Evolutionary conservation across 2,329 filamentous ascomycete genomes (phyloP).

Genomic region (Fusarium hostae): DNA sequence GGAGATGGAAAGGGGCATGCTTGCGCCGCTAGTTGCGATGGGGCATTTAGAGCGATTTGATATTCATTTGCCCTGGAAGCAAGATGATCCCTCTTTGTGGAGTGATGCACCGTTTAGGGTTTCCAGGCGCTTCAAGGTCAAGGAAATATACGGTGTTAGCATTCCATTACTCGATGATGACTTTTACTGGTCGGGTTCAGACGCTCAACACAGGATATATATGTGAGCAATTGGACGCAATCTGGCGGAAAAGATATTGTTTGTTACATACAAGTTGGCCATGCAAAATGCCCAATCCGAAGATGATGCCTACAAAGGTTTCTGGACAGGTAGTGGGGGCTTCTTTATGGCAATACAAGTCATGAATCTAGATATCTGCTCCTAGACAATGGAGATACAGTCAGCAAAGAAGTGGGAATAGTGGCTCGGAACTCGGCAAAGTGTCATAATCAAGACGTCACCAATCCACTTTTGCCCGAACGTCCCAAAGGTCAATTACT

Average conservation of each 20-base stretch:
- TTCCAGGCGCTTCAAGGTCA: background rate
- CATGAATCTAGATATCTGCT: no score
- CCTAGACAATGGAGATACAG: background rate
- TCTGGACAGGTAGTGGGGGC: no score
- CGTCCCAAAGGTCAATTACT: background rate
- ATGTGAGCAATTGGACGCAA: background rate
- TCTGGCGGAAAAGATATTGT: background rate
- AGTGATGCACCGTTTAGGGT: background rate
- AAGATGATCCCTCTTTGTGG: rapidly evolving
- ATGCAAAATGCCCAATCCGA: no score
- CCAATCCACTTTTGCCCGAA: background rate
- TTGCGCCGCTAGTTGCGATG: background rate
- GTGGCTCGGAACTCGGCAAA: background rate
- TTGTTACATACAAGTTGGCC: no score
- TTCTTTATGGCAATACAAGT: no score
- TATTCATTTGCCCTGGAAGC: background rate
- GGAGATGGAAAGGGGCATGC: background rate
- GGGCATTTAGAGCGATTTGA: background rate
- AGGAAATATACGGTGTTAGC: background rate
- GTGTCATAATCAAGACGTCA: slow-evolving; percentile 7
- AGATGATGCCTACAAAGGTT: no score
- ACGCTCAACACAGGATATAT: background rate
- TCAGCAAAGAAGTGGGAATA: background rate
- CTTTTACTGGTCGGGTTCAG: background rate
- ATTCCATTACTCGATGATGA: background rate